Evolutionary conservation across 2,329 filamentous ascomycete genomes (phyloP), one percentile per base, ranked within the genome.

Genomic region (Nannizziopsis barbatae): DNA sequence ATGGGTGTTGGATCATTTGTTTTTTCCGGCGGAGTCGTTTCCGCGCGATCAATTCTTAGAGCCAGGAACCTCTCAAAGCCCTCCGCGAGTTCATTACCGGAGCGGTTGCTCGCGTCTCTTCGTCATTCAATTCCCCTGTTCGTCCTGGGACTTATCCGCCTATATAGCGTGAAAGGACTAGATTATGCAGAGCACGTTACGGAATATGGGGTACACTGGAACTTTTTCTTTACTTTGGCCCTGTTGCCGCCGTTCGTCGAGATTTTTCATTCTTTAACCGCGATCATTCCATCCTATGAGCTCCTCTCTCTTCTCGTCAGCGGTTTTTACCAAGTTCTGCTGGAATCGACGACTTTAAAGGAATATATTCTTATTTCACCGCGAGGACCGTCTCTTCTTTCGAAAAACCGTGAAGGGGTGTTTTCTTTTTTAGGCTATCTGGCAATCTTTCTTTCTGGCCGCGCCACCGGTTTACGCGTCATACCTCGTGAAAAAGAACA

Each of bases 181-280:
- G 88, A 96, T 62, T 98, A 98, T 62, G 89, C 89, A 2, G 92
- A 98, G 65, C 92, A 98, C 70, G 87, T 95, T 50, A 88, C 86
- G 11, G 92, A 98, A 63, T 98, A 98, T 62, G 92, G 92, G 38
- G 86, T 98, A 8, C 92, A 98, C 66, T 98, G 92, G 92, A 98
- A 98, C 66, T 98, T 98, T 67, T 98, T 98, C 75, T 96, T 96
- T 68, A 98, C 92, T 0, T 74, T 98, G 8, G 89, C 81, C 5
- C 77, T 95, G 42, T 70, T 98, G 18, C 87, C 90, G 0, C 89
- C 89, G 0, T 94, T 94, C 59, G 81, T 94, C 45, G 88, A 90
- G 22, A 64, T 92, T 0, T 86, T 90, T 52, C 86, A 93, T 62
- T 77, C 83, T 0, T 70, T 81, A 0, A 77, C 90, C 50, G 72